These are phyloP conservation scores for Globisporangium sylvaticum DNA, from an alignment of 352 stramenopile genomes.

Conservation along the genomic window DNA sequence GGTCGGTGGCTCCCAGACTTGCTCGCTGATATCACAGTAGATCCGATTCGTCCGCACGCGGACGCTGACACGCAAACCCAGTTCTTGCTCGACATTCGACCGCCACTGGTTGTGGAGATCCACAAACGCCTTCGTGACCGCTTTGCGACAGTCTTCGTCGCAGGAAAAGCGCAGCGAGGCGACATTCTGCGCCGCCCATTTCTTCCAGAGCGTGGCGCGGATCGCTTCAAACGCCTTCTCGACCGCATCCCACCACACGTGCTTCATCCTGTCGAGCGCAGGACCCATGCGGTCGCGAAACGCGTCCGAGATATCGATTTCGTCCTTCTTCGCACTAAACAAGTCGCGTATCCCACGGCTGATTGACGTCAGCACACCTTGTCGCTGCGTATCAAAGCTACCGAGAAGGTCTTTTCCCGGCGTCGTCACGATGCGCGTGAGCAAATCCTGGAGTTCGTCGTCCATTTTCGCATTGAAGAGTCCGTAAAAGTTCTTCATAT, in stretches of 20 bases:
- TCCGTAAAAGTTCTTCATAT: slow-evolving; percentile 10
- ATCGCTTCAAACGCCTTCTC: slow-evolving; percentile 20
- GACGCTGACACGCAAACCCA: slow-evolving; percentile 1
- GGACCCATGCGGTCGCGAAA: slow-evolving; percentile 15
- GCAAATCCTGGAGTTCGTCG: slow-evolving; percentile 2
- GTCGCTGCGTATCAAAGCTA: background rate
- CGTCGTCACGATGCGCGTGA: slow-evolving; percentile 7
- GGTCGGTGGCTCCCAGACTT: slow-evolving; percentile 12
- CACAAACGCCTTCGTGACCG: slow-evolving; percentile 3
- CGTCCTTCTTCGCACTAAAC: background rate
- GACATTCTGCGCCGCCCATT: background rate
- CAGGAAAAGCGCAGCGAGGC: background rate
- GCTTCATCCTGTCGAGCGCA: slow-evolving; percentile 16
- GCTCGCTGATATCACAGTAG: slow-evolving; percentile 10
- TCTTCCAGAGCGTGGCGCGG: slow-evolving; percentile 5
- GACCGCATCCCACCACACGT: slow-evolving; percentile 29
- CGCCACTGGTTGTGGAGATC: background rate
- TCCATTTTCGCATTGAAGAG: slow-evolving; percentile 7
- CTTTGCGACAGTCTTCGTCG: slow-evolving; percentile 2
- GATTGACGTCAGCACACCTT: background rate
- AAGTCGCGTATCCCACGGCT: background rate
- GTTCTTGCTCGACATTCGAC: background rate
- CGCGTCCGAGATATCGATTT: background rate
- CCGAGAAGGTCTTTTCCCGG: background rate
- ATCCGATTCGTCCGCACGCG: background rate